Conservation (phyloP, 2,329 filamentous ascomycete genomes). For the Fusarium cyanostomum region DNA sequence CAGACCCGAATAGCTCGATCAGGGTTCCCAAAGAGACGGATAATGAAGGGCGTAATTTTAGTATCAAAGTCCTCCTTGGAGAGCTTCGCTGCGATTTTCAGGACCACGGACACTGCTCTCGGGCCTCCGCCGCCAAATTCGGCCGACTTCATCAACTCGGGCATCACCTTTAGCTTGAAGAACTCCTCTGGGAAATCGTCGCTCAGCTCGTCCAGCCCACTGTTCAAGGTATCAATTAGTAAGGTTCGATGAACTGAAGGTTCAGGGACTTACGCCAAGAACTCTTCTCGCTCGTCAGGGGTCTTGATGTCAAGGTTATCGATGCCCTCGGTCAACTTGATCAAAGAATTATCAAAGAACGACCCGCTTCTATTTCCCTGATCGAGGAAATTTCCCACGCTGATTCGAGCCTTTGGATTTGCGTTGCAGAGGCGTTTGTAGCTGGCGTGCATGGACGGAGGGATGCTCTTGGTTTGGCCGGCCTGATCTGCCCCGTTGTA, state of each 20-base stretch:
- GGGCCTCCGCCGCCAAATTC: conserved; percentile 96
- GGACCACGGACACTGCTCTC: conserved; percentile 85
- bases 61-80: conserved; percentile 89
- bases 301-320: conserved; percentile 92
- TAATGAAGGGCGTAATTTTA: conserved; percentile 84
- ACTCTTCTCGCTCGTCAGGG: conserved; percentile 83
- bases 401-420: conserved; percentile 89
- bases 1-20: conserved; percentile 93
- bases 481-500: conserved; percentile 82
- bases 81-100: conserved; percentile 90
- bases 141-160: conserved; percentile 97
- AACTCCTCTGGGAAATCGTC: conserved; percentile 98
- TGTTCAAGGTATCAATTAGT: conserved; percentile 49
- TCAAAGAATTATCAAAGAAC: conserved; percentile 93
- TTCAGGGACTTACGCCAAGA: conserved; percentile 68
- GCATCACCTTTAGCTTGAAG: conserved; percentile 96
- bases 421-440: conserved; percentile 90
- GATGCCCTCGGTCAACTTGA: conserved; percentile 90
- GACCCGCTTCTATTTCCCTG: conserved; percentile 83
- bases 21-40: conserved; percentile 88
- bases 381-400: conserved; percentile 85
- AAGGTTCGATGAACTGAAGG: background rate
- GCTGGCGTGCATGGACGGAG: conserved; percentile 86
- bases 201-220: conserved; percentile 82
- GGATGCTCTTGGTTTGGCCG: conserved; percentile 85